Conservation (phyloP, 192 early-diverging fungal genomes). For the Chytriomyces confervae region DNA sequence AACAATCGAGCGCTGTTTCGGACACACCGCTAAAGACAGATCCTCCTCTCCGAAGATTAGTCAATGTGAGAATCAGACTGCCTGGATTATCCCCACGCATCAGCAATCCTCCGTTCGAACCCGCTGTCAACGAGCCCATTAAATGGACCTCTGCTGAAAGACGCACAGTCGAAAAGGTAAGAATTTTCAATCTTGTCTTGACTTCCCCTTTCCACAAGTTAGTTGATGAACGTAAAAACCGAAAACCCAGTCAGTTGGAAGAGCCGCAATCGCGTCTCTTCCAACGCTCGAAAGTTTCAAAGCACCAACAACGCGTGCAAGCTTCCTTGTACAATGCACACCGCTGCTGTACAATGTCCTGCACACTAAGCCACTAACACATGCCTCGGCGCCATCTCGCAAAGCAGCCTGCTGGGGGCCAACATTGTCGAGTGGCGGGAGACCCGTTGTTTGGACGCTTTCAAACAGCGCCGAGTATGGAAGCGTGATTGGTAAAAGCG, state of each 20-base stretch:
- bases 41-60: no score
- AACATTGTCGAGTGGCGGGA: not conserved
- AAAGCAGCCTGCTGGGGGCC: constrained; percentile 29
- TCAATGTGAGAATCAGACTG: no score
- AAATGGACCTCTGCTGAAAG: not conserved
- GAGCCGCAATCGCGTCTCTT: not conserved
- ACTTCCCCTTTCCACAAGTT: not conserved
- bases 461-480: not conserved
- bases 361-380: not conserved
- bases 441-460: constrained; percentile 17
- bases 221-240: not conserved
- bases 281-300: not conserved
- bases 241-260: not conserved
- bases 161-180: not conserved
- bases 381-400: not conserved
- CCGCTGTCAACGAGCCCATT: not conserved
- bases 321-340: not conserved
- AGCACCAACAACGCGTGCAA: not conserved
- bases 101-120: no score
- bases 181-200: not conserved
- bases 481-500: constrained; percentile 14
- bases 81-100: no score
- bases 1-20: no score
- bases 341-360: constrained; percentile 21
- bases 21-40: no score